Evolutionary conservation across 2,329 filamentous ascomycete species (phyloP).

Genomic region (Aureobasidium namibiae): DNA sequence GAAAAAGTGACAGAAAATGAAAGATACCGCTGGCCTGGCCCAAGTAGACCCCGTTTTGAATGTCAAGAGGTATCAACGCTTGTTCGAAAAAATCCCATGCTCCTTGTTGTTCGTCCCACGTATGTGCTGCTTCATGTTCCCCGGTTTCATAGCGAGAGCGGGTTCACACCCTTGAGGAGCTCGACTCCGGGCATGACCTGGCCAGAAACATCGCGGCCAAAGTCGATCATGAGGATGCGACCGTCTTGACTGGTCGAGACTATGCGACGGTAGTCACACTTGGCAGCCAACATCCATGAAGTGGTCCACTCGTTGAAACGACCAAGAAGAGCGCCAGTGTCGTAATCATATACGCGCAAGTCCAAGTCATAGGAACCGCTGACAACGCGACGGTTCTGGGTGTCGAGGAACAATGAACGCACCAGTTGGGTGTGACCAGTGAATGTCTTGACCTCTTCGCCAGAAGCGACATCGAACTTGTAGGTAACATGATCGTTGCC

Average conservation of each 20-base stretch:
- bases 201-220: constrained; percentile 44
- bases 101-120: background rate
- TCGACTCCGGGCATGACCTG: constrained; percentile 18
- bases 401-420: constrained; percentile 84
- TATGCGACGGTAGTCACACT: constrained; percentile 89
- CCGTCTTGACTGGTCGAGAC: constrained; percentile 93
- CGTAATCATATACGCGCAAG: constrained; percentile 89
- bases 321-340: constrained; percentile 66
- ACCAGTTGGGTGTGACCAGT: constrained; percentile 79
- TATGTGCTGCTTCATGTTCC: background rate
- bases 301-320: constrained; percentile 92
- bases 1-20: background rate
- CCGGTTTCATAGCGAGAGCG: background rate
- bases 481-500: constrained; percentile 95
- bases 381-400: constrained; percentile 73
- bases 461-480: constrained; percentile 89
- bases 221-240: constrained; percentile 88
- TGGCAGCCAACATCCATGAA: constrained; percentile 93
- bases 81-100: background rate
- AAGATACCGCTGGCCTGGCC: background rate
- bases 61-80: constrained; percentile 4
- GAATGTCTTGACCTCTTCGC: constrained; percentile 72
- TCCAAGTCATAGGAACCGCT: constrained; percentile 93
- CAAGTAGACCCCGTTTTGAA: background rate
- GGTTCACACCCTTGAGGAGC: constrained; percentile 2